Base-by-base conservation (phyloP, 2,329 filamentous ascomycete species). In the Trichoderma sp. region DNA sequence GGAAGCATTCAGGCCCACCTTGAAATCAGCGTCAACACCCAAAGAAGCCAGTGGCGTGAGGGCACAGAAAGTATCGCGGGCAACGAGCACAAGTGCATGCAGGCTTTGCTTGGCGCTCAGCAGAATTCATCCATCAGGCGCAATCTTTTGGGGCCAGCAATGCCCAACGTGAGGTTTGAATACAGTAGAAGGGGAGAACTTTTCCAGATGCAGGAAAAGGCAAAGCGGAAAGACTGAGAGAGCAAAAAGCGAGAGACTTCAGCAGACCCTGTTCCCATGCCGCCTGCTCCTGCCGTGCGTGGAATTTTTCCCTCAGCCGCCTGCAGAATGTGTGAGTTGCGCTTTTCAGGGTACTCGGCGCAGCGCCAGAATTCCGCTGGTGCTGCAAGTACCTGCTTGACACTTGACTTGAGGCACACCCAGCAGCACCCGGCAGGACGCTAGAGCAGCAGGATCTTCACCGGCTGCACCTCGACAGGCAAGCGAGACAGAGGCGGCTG, bases 361-460 rank as follows among this genome's bases (percentile, higher is more conserved):
- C 32, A 21, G n/a, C 7, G 8, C 18, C 43, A 5, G 11, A 49
- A 49, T 18, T 49, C 43, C 14, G 43, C 43, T 49, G 43, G 14
- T n/a, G n/a, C 7, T 21, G 43, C 4, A 49, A 10, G 43, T 49
- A 49, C 43, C 43, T 7, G n/a, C 43, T 49, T 13, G 43, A 21
- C 8, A 5, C n/a, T 21, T 21, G 18, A 24, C 43, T 46, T 21
- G 43, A 11, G 43, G n/a, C 43, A 49, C 43, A 21, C 43, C 51
- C 11, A 28, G 26, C 51, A 54, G 51, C 39, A 63, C 59, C 24
- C 43, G 43, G 43, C 59, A 63, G 49, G 52, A 39, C 63, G 39
- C 63, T 66, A 66, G 32, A 37, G 49, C 59, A 59, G 60, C 59
- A 69, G 60, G 60, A 69, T 69, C 67, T 69, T 69, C 67, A 69